Base-by-base conservation (phyloP, 139 green algal genomes). In the Monoraphidium neglectum region DNA sequence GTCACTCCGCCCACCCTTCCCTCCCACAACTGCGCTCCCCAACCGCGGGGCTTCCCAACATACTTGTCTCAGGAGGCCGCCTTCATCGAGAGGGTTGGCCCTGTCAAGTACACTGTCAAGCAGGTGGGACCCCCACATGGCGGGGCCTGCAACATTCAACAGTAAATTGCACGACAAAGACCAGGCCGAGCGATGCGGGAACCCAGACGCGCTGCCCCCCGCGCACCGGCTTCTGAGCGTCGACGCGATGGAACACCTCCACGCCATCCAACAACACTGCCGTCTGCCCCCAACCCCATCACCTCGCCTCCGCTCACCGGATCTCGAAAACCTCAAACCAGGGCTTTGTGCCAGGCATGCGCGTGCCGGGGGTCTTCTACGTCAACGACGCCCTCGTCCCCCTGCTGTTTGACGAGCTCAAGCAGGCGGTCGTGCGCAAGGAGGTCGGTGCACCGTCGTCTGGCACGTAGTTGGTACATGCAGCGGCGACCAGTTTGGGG, bases 261-360 rank as follows among this genome's bases (percentile, higher is more conserved):
- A 51, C 43, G 43, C 43, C 43, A 51, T 12, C 8, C 43, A 51
- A 51, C 43, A 12, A 12, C 43, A 51, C 43, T 21, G 12, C 8
- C 8, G 43, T n/a, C n/a, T 12, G 12, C 43, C 8, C 43, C 43
- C 43, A 12, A 51, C 12, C 8, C 43, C 8, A 21, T 12, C 43
- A 51, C 8, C 43, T 21, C 43, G 43, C 43, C 43, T 12, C 43
- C 43, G 12, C 43, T 12, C 43, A 63, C 13, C 56, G 12, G 5
- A 63, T 30, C 24, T 30, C 56, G n/a, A 12, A 63, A 63, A 12
- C 56, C 13, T 30, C 56, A 63, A 12, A 12, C 49, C 30, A 73
- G 71, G 89, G 85, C 1, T 97, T 98, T 86, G 93, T 98, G 61
- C 88, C 89, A 0, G 77, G 84, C 70, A 98, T 98, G 93, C 71